Evolutionary conservation across 1,284 basidiomycete genomes (phyloP).

Genomic region (Cryptococcus sp.): DNA sequence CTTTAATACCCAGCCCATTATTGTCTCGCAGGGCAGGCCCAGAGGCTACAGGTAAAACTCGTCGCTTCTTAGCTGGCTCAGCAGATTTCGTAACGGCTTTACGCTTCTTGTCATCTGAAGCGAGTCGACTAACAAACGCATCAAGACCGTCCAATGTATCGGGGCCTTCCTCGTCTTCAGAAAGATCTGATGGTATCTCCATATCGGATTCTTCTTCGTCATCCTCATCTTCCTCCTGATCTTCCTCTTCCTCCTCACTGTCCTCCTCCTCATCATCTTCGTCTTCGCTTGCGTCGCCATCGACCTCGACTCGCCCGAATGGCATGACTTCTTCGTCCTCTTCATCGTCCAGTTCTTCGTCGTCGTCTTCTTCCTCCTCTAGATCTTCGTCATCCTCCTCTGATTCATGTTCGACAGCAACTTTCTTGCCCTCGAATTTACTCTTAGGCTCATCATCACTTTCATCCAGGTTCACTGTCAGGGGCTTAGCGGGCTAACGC

Average conservation of each 20-base stretch:
- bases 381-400: constrained; percentile 26
- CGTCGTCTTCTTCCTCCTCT: constrained; percentile 5
- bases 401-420: constrained; percentile 12
- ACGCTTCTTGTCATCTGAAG: constrained; percentile 62
- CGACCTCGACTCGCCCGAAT: constrained; percentile 48
- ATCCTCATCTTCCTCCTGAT: constrained; percentile 36
- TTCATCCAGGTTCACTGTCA: constrained; percentile 41
- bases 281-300: constrained; percentile 47
- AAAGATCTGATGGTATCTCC: constrained; percentile 56
- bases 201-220: constrained; percentile 49
- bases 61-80: constrained; percentile 53
- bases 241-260: constrained; percentile 55
- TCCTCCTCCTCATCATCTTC: constrained; percentile 50
- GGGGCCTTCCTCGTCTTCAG: constrained; percentile 52
- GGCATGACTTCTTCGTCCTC: constrained; percentile 5
- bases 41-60: constrained; percentile 45
- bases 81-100: constrained; percentile 64
- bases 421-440: constrained; percentile 4
- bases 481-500: constrained; percentile 24
- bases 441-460: constrained; percentile 24
- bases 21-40: constrained; percentile 35
- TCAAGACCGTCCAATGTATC: constrained; percentile 63
- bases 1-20: constrained; percentile 34
- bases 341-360: constrained; percentile 1
- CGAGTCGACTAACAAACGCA: constrained; percentile 66